These are phyloP conservation scores for Leccinellum luteum DNA, from an alignment of 768 basidiomycete species.

Conservation along the genomic window DNA sequence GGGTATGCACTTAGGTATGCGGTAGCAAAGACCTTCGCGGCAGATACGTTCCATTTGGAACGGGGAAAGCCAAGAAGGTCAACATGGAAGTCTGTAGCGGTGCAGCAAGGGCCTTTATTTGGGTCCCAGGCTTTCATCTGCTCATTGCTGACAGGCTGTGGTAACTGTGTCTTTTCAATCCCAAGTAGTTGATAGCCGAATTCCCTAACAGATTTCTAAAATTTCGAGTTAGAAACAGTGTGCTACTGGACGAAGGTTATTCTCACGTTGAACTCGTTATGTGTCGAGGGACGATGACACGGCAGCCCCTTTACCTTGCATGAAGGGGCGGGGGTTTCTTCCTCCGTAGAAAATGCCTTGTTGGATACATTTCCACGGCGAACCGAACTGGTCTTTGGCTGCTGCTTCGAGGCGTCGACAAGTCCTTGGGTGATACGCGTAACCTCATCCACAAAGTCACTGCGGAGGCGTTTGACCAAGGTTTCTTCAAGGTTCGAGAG, in stretches of 20 bases:
- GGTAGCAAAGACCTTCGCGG: background rate
- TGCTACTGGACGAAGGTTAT: background rate
- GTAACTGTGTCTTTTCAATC: background rate
- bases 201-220: background rate
- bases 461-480: no score
- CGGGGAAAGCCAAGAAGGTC: background rate
- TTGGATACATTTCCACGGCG: no score
- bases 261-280: background rate
- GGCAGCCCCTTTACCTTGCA: background rate
- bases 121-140: background rate
- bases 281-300: background rate
- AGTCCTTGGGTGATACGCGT: no score
- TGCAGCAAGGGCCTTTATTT: background rate
- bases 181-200: background rate
- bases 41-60: background rate
- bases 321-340: no score
- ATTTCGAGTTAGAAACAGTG: background rate
- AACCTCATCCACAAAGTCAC: no score
- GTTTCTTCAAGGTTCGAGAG: no score
- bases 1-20: background rate
- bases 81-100: background rate
- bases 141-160: background rate
- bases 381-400: no score
- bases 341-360: no score
- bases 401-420: no score